Evolutionary conservation across 2,329 filamentous ascomycete genomes (phyloP).

Genomic region (Aspergillus sp.): DNA sequence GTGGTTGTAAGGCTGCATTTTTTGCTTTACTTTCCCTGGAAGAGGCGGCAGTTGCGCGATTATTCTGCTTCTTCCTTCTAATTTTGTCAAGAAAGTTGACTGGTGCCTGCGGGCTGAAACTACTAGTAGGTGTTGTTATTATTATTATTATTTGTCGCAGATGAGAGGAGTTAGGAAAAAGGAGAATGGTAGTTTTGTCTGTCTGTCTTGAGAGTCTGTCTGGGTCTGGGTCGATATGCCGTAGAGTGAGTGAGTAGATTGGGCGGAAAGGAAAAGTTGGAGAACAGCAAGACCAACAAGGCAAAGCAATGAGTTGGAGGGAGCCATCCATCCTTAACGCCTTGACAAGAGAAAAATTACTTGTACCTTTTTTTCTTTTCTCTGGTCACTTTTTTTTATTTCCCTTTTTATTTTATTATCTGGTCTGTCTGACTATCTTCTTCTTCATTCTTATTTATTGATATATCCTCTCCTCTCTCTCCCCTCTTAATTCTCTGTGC

Average conservation of each 20-base stretch:
- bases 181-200: not conserved
- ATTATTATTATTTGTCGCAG: not conserved
- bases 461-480: too few species aligned
- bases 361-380: too few species aligned
- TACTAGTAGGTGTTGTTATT: not conserved
- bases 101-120: not conserved
- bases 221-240: not conserved
- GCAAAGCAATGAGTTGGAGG: too few species aligned
- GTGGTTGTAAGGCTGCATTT: not conserved
- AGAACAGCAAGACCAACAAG: too few species aligned
- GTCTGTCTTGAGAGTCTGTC: too few species aligned
- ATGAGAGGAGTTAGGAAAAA: not conserved
- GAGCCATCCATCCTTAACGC: too few species aligned
- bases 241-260: not conserved
- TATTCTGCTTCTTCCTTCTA: not conserved
- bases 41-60: conserved; percentile 1
- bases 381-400: too few species aligned
- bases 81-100: not conserved
- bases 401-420: too few species aligned
- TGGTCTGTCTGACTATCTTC: too few species aligned
- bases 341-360: too few species aligned
- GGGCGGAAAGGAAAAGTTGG: not conserved
- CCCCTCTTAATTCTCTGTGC: too few species aligned
- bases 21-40: not conserved
- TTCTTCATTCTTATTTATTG: too few species aligned